A percentile compares a stretch with the other conserved stretches of the same genome.
Evolutionary conservation across 805 yeast species (phyloP).

Genomic region (Kazachstania viticola): DNA sequence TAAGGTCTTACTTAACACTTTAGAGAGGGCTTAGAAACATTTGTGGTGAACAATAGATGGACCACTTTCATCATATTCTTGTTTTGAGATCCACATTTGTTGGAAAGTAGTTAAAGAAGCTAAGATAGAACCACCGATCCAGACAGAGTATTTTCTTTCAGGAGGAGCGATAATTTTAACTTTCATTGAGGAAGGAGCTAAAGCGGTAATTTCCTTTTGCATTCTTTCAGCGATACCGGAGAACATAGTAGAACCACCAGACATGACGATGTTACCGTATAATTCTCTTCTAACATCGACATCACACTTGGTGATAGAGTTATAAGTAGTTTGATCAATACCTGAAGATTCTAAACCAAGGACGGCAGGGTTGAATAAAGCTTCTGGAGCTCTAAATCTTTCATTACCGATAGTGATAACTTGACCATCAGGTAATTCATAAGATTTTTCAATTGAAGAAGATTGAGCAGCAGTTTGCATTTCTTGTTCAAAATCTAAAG

Average conservation of each 20-base stretch:
- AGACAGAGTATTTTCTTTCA: conserved; percentile 97
- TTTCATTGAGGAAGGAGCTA: conserved; percentile 99
- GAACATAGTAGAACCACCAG: conserved; percentile 99
- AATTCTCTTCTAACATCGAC: conserved; percentile 97
- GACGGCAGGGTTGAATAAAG: conserved; percentile 96
- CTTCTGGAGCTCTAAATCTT: conserved; percentile 99
- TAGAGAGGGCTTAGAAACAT: conserved; percentile 33
- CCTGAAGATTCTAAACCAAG: conserved; percentile 91
- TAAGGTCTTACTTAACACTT: too few relatives aligned
- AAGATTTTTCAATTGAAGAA: conserved; percentile 94
- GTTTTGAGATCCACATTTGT: conserved; percentile 99
- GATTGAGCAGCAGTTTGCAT: conserved; percentile 98
- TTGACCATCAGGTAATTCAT: conserved; percentile 99
- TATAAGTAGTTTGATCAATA: conserved; percentile 84
- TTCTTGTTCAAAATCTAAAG: conserved; percentile 98
- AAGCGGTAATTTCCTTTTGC: conserved; percentile 99
- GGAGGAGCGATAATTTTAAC: conserved; percentile 99
- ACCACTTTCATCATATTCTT: conserved; percentile 99
- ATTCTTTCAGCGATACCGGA: conserved; percentile 99
- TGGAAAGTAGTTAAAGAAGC: conserved; percentile 99
- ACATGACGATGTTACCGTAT: conserved; percentile 98
- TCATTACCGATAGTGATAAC: conserved; percentile 99
- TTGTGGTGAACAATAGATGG: conserved; percentile 82
- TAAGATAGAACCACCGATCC: conserved; percentile 99
- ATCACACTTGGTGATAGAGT: conserved; percentile 91